phyloP scores from a whole-genome alignment of 2,329 filamentous ascomycete species.

The Blastomyces parvus region DNA sequence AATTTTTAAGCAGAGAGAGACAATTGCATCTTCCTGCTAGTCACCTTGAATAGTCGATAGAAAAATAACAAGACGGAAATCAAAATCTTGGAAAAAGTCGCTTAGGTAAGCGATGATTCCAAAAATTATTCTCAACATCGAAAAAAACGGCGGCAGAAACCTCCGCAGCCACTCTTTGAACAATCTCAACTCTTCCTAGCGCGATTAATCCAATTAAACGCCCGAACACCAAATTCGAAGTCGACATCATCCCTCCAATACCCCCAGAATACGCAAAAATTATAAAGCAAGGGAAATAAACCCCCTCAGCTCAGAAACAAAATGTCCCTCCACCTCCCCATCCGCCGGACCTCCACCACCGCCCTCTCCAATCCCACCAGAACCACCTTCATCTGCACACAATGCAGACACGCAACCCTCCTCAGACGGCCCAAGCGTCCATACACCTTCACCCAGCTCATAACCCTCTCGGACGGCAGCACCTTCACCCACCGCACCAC shows the following conservation, averaged over 20 bases:
- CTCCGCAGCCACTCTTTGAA: background rate
- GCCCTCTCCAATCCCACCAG: constrained; percentile 19
- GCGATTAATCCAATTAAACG: constrained; percentile 8
- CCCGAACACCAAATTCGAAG: constrained; percentile 13
- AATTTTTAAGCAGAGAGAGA: background rate
- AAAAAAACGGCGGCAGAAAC: constrained; percentile 12
- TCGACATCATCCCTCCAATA: background rate
- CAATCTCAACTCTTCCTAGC: constrained; percentile 21
- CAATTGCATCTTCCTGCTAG: background rate
- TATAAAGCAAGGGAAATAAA: constrained; percentile 17
- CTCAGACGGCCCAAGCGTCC: constrained; percentile 80
- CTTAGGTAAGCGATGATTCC: constrained; percentile 25
- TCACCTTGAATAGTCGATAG: background rate
- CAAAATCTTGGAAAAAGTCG: constrained; percentile 8
- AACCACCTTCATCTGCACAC: constrained; percentile 41
- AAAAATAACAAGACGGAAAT: background rate
- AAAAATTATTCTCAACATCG: constrained; percentile 3
- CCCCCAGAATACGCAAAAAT: background rate
- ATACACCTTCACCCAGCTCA: constrained; percentile 94
- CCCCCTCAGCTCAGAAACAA: background rate
- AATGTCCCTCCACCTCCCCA: constrained; percentile 24
- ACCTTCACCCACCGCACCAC: constrained; percentile 53
- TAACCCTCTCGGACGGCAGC: constrained; percentile 84
- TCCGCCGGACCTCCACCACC: constrained; percentile 21
- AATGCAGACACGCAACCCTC: constrained; percentile 73